These are phyloP conservation scores for Setaria viridis DNA, from an alignment of 202 grass and related monocot genomes.

Conservation along the genomic window DNA sequence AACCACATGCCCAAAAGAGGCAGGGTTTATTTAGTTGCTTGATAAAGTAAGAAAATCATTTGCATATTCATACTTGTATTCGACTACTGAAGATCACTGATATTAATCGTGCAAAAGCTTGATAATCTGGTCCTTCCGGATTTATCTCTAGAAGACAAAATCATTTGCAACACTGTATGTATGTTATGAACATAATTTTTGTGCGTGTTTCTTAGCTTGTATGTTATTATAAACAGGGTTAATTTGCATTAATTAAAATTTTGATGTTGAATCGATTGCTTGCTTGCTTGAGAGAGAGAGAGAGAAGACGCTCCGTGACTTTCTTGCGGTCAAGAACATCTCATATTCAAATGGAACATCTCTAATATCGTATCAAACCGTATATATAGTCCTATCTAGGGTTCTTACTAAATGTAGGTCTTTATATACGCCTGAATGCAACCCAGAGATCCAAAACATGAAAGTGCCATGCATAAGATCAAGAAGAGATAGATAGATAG, in stretches of 20 bases:
- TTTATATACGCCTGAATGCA: not conserved
- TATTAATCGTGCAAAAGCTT: not conserved
- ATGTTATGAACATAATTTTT: not conserved
- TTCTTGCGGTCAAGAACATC: not conserved
- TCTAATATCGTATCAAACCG: too few relatives aligned
- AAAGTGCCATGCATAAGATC: not conserved
- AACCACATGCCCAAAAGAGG: not conserved
- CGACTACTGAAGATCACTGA: not conserved
- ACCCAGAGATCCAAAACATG: not conserved
- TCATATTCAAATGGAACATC: constrained; percentile 19
- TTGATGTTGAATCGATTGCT: not conserved
- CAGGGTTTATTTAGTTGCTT: not conserved
- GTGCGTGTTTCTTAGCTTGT: not conserved
- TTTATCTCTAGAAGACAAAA: not conserved
- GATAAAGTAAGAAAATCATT: not conserved
- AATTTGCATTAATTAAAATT: not conserved
- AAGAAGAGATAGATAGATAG: too few relatives aligned
- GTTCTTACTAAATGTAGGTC: not conserved
- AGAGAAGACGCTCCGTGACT: not conserved
- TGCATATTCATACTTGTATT: not conserved
- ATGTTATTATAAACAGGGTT: not conserved
- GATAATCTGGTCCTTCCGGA: not conserved
- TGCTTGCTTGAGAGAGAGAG: too few relatives aligned
- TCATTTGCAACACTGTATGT: not conserved
- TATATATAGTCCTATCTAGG: not conserved